Conservation (phyloP, 345 rosid species). For the Rhodamnia argentea region DNA sequence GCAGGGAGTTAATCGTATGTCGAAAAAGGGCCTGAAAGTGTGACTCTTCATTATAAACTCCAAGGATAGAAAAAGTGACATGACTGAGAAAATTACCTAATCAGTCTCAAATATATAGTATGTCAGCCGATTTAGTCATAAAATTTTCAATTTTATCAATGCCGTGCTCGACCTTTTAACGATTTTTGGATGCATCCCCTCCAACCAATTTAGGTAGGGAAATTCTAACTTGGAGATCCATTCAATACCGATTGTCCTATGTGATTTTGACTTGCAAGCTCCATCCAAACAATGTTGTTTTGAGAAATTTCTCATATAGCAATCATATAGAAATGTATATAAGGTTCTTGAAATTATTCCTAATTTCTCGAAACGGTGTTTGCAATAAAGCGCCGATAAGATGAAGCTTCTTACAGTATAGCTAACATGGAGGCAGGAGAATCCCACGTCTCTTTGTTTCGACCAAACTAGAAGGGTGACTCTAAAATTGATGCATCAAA, state of each 20-base stretch:
- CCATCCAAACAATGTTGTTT: neutral
- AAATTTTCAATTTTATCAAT: neutral
- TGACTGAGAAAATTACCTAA: neutral
- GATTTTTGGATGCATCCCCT: neutral
- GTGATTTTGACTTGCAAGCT: neutral
- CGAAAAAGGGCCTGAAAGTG: neutral
- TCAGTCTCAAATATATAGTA: neutral
- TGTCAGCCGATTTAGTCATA: neutral
- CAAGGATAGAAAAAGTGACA: neutral
- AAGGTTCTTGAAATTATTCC: neutral
- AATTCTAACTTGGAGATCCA: neutral
- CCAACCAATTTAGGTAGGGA: neutral
- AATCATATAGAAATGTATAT: neutral
- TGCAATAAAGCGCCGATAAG: neutral
- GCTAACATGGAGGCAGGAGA: neutral
- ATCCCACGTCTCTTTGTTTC: neutral
- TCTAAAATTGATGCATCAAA: neutral
- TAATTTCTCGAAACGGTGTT: neutral
- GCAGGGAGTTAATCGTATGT: neutral
- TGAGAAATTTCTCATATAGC: neutral
- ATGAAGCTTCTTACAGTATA: neutral
- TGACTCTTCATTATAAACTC: neutral
- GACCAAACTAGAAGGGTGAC: neutral
- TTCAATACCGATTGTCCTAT: rapidly evolving
- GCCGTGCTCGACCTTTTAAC: neutral